phyloP scores from a whole-genome alignment of 176 grass and related monocot genomes.

The Stipa capillata region DNA sequence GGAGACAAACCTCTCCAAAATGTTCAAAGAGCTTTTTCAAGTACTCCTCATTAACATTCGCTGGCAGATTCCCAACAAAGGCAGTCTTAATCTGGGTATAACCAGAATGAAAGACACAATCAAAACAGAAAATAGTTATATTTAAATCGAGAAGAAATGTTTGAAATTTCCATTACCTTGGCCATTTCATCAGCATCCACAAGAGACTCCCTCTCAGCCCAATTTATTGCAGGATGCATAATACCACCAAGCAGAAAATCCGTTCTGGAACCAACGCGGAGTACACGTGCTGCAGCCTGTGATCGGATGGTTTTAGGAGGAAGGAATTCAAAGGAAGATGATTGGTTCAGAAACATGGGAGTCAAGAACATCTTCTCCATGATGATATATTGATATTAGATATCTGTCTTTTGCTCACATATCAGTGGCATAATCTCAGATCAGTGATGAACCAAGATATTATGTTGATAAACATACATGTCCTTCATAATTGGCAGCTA shows the following conservation, averaged over 20 bases:
- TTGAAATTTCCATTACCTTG: slow-evolving; percentile 50
- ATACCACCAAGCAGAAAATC: slow-evolving; percentile 77
- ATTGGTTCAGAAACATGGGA: slow-evolving; percentile 29
- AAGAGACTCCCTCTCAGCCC: slow-evolving; percentile 69
- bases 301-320: slow-evolving; percentile 51
- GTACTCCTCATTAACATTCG: slow-evolving; percentile 53
- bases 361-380: slow-evolving; percentile 12
- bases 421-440: slow-evolving; percentile 28
- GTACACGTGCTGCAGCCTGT: slow-evolving; percentile 73
- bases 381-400: slow-evolving; percentile 55
- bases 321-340: slow-evolving; percentile 35
- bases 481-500: neutral
- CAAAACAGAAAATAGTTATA: slow-evolving; percentile 16
- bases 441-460: slow-evolving; percentile 18
- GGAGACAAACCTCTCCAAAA: slow-evolving; percentile 52
- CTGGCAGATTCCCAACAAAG: slow-evolving; percentile 81
- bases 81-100: slow-evolving; percentile 52
- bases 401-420: slow-evolving; percentile 7
- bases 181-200: slow-evolving; percentile 51
- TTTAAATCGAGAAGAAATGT: slow-evolving; percentile 9
- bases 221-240: slow-evolving; percentile 77
- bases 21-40: slow-evolving; percentile 63
- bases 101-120: slow-evolving; percentile 16
- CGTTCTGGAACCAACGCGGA: slow-evolving; percentile 54
- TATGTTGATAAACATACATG: slow-evolving; percentile 6